Percentiles rank a stretch among this genome's conserved stretches.
phyloP scores from a whole-genome alignment of 768 basidiomycete genomes.

The Suillus tomentosus region DNA sequence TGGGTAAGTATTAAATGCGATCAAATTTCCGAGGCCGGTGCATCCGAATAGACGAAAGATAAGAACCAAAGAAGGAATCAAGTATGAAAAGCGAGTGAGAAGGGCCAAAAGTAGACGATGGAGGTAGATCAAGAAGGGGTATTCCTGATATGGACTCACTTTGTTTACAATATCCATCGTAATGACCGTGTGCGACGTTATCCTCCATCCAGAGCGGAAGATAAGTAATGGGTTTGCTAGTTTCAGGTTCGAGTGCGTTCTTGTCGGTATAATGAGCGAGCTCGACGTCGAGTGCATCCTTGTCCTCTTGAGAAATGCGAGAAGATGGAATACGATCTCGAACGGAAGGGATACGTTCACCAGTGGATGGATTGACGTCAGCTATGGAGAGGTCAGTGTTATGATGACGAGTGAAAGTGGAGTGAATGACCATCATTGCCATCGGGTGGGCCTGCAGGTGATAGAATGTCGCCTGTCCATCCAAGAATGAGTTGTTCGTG shows the following conservation, averaged over 20 bases:
- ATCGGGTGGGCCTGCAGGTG: conserved; percentile 35
- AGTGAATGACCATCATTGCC: conserved; percentile 19
- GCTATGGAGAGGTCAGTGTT: conserved; percentile 11
- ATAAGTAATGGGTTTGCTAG: conserved; percentile 51
- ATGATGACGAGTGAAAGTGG: conserved; percentile 11
- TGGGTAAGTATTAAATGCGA: neutral
- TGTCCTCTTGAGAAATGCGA: conserved; percentile 61
- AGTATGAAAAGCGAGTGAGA: neutral
- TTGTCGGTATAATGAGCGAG: conserved; percentile 55
- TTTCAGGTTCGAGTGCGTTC: conserved; percentile 46
- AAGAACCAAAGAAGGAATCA: neutral
- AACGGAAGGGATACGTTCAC: conserved; percentile 14
- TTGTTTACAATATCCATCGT: conserved; percentile 97
- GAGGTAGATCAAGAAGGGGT: conserved; percentile 8
- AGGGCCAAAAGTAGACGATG: neutral
- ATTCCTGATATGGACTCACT: conserved; percentile 56
- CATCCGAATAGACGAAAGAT: neutral
- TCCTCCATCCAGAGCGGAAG: conserved; percentile 92
- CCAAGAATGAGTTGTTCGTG: conserved; percentile 93
- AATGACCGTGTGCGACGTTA: conserved; percentile 88
- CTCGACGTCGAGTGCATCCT: conserved; percentile 63
- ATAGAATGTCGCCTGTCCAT: conserved; percentile 88
- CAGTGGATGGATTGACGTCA: conserved; percentile 7
- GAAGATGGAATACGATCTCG: conserved; percentile 49
- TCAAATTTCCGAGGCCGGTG: neutral